A percentile compares a stretch with the other conserved stretches of the same genome.
phyloP scores from a whole-genome alignment of 306 rosid genomes.

The Ceratonia siliqua region DNA sequence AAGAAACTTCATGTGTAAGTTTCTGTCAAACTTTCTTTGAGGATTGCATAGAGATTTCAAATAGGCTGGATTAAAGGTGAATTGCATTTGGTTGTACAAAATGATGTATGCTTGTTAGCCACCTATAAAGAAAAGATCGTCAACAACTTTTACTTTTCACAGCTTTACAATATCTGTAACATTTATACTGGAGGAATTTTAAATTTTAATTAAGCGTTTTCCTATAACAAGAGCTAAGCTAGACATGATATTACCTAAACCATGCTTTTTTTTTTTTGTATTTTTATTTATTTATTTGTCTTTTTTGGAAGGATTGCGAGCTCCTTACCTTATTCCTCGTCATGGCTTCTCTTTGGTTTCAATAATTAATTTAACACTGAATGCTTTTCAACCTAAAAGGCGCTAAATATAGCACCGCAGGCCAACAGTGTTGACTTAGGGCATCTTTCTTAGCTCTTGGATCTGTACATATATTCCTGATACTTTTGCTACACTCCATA shows the following conservation, averaged over 20 bases:
- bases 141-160: not conserved
- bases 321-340: not conserved
- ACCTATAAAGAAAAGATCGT: not conserved
- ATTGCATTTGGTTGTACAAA: constrained; percentile 2
- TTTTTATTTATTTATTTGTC: not conserved
- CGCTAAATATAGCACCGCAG: not conserved
- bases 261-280: too few relatives aligned
- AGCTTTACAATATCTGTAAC: not conserved
- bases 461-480: not conserved
- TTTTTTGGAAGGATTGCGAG: not conserved
- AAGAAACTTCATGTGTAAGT: not conserved
- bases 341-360: not conserved
- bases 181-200: not conserved
- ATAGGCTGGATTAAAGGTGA: not conserved
- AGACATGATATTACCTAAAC: not conserved
- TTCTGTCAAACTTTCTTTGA: not conserved
- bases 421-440: not conserved
- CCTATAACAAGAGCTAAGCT: not conserved
- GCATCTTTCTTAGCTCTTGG: not conserved
- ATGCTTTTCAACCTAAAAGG: not conserved
- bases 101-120: not conserved
- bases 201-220: not conserved
- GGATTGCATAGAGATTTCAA: not conserved
- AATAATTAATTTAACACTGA: not conserved
- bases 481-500: not conserved